These are phyloP conservation scores for Pleurotus giganteus DNA, from an alignment of 768 basidiomycete species.

Conservation along the genomic window DNA sequence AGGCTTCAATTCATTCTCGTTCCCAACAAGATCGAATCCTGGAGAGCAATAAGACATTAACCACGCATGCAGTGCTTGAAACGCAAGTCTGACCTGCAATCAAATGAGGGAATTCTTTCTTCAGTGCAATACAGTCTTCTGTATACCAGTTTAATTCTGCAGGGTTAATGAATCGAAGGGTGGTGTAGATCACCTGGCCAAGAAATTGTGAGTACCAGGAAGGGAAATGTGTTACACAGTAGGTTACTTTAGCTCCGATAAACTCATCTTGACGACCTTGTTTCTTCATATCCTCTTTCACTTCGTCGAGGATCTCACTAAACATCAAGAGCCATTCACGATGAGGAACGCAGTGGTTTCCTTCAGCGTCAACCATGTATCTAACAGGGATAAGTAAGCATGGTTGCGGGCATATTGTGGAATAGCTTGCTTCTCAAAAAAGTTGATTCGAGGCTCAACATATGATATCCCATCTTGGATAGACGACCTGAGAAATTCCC, in stretches of 20 bases:
- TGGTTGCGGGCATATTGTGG: neutral
- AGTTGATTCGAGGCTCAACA: constrained; percentile 67
- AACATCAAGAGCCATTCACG: constrained; percentile 57
- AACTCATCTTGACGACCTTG: constrained; percentile 61
- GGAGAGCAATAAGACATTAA: constrained; percentile 2
- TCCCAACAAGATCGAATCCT: constrained; percentile 84
- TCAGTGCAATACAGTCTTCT: constrained; percentile 74
- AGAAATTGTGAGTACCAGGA: neutral
- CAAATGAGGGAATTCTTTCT: constrained; percentile 70
- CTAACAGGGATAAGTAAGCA: constrained; percentile 27
- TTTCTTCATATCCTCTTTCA: constrained; percentile 47
- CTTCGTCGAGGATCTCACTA: constrained; percentile 46
- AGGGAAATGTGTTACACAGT: neutral
- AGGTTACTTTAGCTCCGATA: constrained; percentile 58
- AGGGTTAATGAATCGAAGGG: constrained; percentile 50
- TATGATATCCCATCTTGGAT: constrained; percentile 74
- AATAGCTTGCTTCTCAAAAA: constrained; percentile 47
- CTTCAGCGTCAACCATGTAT: constrained; percentile 55
- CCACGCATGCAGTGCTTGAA: neutral
- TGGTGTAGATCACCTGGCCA: constrained; percentile 67
- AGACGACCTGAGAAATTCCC: constrained; percentile 58
- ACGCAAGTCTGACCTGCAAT: constrained; percentile 52
- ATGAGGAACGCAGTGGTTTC: constrained; percentile 56
- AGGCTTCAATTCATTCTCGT: constrained; percentile 61
- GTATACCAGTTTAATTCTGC: constrained; percentile 63